These are phyloP conservation scores for Phytophthora sansomeana DNA, from an alignment of 352 stramenopile species.

Conservation along the genomic window DNA sequence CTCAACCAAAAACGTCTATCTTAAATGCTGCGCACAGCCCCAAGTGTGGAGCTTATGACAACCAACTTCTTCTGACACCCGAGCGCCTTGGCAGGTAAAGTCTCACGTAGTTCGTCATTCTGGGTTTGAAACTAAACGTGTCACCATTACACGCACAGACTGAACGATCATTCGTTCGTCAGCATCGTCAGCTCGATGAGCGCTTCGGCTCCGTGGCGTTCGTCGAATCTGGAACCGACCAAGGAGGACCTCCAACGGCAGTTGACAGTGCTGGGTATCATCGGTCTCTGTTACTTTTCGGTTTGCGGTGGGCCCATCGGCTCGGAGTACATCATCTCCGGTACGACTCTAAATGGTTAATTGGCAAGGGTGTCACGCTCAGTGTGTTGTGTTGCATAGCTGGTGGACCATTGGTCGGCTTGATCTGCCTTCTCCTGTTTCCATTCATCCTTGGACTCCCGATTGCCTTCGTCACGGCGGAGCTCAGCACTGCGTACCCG, in stretches of 20 bases:
- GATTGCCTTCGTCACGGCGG: conserved; percentile 93
- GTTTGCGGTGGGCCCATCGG: conserved; percentile 47
- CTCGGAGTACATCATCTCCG: conserved; percentile 51
- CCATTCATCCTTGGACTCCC: conserved; percentile 92
- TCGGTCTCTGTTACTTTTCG: conserved; percentile 55
- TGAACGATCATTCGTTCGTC: conserved; percentile 36
- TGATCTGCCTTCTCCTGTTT: conserved; percentile 89
- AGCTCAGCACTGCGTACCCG: conserved; percentile 91
- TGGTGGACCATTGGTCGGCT: conserved; percentile 69
- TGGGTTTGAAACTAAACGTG: too few relatives aligned
- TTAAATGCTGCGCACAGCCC: conserved; percentile 14
- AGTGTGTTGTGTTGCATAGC: conserved; percentile 17
- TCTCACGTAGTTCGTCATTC: neutral
- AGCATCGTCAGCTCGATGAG: conserved; percentile 37
- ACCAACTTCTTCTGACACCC: conserved; percentile 18
- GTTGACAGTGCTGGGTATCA: conserved; percentile 48
- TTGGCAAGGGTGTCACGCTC: neutral
- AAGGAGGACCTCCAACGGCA: conserved; percentile 49
- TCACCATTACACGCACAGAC: neutral
- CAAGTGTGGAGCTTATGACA: conserved; percentile 18
- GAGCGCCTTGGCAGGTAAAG: conserved; percentile 12
- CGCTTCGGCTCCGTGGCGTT: conserved; percentile 21
- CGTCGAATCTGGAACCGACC: conserved; percentile 29
- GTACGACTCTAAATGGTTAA: conserved; percentile 18
- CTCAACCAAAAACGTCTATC: conserved; percentile 10